Base-by-base conservation (phyloP, 768 basidiomycete genomes). In the Hygrocybe punicea region DNA sequence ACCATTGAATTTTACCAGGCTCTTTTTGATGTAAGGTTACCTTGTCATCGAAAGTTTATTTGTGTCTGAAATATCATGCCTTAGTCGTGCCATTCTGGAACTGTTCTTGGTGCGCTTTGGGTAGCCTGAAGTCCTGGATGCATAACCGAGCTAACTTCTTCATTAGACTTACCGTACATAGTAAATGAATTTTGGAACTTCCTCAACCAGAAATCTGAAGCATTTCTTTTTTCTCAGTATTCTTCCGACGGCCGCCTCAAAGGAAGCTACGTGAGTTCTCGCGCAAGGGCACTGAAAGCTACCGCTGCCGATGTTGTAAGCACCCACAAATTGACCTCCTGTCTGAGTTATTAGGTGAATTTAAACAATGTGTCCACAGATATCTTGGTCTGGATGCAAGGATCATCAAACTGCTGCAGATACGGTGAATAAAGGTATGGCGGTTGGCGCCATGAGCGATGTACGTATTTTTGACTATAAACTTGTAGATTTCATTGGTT, bases 361-460 rank as follows among this genome's bases (percentile, higher is more conserved):
- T 25, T 52, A 2, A 17, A 46, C 11, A 10, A 6, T 39, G 23
- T 25, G 16, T 29, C 19, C 7, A 5, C 58, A 87, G 84, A 85
- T 91, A 51, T 86, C 84, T 1, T 88, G 84, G 69, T 84, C 87
- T 16, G 87, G 82, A 19, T 89, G 88, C 63, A 76, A 81, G 52
- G 89, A 91, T 66, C 78, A 78, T 34, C 82, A 89, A 68, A 89
- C 81, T 0, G 90, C 87, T 64, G 84, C 86, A 0, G 89, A 90
- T 65, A 87, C 87, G 1, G 81, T 81, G 51, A 74, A 80, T 24
- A 77, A 76, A 21, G 86, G 85, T 19, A 73, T 81, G 4, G 85
- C 88, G 0, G 84, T 87, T 6, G 89, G 89, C 2, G 89, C 89
- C 3, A 91, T 91, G 85, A 89, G 87, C 68, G 78, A 86, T 70